phyloP scores from a whole-genome alignment of 495 filamentous ascomycete species.

The Podospora comata region DNA sequence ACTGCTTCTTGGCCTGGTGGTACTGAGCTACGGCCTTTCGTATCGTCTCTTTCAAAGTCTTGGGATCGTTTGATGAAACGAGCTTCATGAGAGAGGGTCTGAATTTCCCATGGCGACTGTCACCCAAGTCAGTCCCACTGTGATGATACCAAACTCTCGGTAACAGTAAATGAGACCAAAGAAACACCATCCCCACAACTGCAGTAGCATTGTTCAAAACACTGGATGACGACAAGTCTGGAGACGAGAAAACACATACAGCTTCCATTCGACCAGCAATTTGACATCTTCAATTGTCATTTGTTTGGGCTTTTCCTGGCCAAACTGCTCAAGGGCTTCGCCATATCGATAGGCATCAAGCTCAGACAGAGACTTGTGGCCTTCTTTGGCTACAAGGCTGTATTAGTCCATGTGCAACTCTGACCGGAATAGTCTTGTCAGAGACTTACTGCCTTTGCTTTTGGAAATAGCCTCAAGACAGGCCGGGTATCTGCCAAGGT shows the following conservation, averaged over 20 bases:
- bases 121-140: background rate
- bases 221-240: background rate
- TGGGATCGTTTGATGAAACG: slow-evolving; percentile 56
- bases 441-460: slow-evolving; percentile 39
- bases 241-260: slow-evolving; percentile 49
- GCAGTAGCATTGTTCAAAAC: background rate
- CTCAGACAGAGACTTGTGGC: slow-evolving; percentile 44
- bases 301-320: slow-evolving; percentile 24
- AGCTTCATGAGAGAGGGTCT: slow-evolving; percentile 66
- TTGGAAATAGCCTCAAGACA: slow-evolving; percentile 42
- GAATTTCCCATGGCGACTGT: slow-evolving; percentile 62
- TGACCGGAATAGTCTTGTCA: slow-evolving; percentile 7
- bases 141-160: background rate
- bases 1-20: slow-evolving; percentile 45
- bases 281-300: slow-evolving; percentile 47
- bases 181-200: background rate
- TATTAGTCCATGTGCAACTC: slow-evolving; percentile 4
- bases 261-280: slow-evolving; percentile 70
- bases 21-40: slow-evolving; percentile 42
- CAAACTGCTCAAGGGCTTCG: slow-evolving; percentile 41
- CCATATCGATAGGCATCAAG: slow-evolving; percentile 50
- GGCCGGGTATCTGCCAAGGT: slow-evolving; percentile 36
- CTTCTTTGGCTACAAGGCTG: slow-evolving; percentile 35
- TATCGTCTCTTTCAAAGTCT: slow-evolving; percentile 43
- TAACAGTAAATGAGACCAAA: background rate